phyloP scores from a whole-genome alignment of 2,329 filamentous ascomycete species.

The Ophiocordyceps unilateralis region DNA sequence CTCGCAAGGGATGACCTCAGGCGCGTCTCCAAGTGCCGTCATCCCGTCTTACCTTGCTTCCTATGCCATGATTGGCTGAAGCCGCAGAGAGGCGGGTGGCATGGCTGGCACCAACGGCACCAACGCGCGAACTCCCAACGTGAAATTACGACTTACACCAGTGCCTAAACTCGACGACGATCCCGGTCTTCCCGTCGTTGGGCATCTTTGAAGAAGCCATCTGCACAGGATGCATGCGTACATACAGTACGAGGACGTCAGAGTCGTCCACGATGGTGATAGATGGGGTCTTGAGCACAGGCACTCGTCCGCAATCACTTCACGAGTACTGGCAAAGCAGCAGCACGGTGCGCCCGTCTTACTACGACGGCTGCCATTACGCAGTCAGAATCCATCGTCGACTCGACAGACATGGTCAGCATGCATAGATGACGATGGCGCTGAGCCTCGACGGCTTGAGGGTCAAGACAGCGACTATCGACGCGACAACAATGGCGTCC shows the following conservation, averaged over 20 bases:
- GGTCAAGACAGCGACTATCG: background rate
- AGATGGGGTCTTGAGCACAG: no score
- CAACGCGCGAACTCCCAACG: background rate
- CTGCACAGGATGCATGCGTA: background rate
- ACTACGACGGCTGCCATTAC: background rate
- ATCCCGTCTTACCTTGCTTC: background rate
- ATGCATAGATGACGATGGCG: background rate
- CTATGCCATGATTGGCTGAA: background rate
- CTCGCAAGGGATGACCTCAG: background rate
- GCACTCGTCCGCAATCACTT: no score
- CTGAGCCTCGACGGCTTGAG: background rate
- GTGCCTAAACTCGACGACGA: background rate
- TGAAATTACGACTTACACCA: background rate
- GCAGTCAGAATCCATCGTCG: no score
- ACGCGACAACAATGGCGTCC: background rate
- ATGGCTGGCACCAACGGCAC: background rate
- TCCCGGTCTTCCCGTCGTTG: background rate
- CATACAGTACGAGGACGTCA: background rate
- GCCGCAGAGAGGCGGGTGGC: background rate
- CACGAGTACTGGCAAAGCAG: no score
- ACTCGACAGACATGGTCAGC: background rate
- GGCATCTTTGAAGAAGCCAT: background rate
- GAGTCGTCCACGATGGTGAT: no score
- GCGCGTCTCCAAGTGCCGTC: background rate
- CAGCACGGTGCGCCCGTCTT: background rate